phyloP scores from a whole-genome alignment of 2,329 filamentous ascomycete species.

The Stemphylium lycopersici region DNA sequence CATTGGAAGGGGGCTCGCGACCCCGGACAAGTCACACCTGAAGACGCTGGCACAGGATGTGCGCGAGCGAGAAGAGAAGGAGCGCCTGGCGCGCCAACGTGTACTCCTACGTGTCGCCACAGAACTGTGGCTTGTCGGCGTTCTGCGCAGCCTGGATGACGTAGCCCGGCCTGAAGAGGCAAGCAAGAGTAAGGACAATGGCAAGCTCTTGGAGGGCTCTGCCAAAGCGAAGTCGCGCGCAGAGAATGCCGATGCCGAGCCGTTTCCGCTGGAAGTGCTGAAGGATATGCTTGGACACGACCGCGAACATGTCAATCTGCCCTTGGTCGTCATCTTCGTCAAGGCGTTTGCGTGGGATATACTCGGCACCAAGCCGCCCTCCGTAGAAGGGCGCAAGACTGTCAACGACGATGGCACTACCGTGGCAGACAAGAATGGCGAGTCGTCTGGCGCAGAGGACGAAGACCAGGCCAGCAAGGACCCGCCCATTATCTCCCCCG shows the following conservation, averaged over 20 bases:
- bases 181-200: slow-evolving; percentile 64
- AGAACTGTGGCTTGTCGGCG: slow-evolving; percentile 92
- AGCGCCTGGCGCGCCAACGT: slow-evolving; percentile 84
- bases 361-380: slow-evolving; percentile 74
- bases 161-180: slow-evolving; percentile 68
- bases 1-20: slow-evolving; percentile 86
- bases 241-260: slow-evolving; percentile 76
- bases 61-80: slow-evolving; percentile 94
- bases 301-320: slow-evolving; percentile 87
- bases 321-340: slow-evolving; percentile 91
- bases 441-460: slow-evolving; percentile 59
- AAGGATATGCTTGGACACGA: slow-evolving; percentile 96
- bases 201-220: slow-evolving; percentile 60
- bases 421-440: slow-evolving; percentile 60
- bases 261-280: slow-evolving; percentile 94
- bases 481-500: slow-evolving; percentile 73
- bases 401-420: slow-evolving; percentile 80
- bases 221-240: slow-evolving; percentile 67
- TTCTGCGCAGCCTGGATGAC: slow-evolving; percentile 80
- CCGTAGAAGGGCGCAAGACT: slow-evolving; percentile 79
- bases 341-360: slow-evolving; percentile 98
- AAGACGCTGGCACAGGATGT: slow-evolving; percentile 81
- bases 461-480: slow-evolving; percentile 64
- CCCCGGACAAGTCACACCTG: slow-evolving; percentile 82
- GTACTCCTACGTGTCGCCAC: slow-evolving; percentile 88